A percentile compares a stretch with the other conserved stretches of the same genome.
Evolutionary conservation across 768 basidiomycete species (phyloP).

Genomic region (Polyporus arcularius): DNA sequence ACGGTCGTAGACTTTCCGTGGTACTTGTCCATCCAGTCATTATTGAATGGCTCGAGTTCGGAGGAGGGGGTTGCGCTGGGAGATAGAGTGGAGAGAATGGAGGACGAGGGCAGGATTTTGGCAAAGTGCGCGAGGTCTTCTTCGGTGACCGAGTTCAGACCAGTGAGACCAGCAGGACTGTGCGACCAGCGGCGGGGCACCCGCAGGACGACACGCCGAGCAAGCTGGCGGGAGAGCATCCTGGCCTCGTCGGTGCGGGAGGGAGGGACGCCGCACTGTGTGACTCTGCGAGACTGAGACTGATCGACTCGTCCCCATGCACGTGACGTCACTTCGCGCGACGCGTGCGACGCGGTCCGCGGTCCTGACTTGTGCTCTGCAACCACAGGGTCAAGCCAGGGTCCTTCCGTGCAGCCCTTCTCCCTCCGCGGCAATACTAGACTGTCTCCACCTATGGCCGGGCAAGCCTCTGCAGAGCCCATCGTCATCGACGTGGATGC

Average conservation of each 20-base stretch:
- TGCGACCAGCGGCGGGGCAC: constrained; percentile 26
- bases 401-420: not conserved
- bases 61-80: constrained; percentile 47
- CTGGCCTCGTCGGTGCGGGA: not conserved
- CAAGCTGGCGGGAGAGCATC: constrained; percentile 21
- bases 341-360: not conserved
- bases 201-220: constrained; percentile 13
- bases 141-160: constrained; percentile 45
- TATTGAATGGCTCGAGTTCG: constrained; percentile 80
- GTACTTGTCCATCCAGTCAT: constrained; percentile 97
- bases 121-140: constrained; percentile 69
- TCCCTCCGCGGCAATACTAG: not conserved
- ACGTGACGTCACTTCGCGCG: not conserved
- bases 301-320: not conserved
- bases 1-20: constrained; percentile 82
- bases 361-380: no score
- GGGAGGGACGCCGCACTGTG: not conserved
- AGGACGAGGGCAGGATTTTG: constrained; percentile 59
- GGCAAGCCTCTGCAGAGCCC: no score
- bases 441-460: no score
- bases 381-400: no score
- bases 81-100: constrained; percentile 69
- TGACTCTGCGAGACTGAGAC: no score
- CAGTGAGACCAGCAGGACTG: constrained; percentile 15
- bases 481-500: no score